Evolutionary conservation across 495 filamentous ascomycete species (phyloP).

Genomic region (Talaromyces nanjingensis): DNA sequence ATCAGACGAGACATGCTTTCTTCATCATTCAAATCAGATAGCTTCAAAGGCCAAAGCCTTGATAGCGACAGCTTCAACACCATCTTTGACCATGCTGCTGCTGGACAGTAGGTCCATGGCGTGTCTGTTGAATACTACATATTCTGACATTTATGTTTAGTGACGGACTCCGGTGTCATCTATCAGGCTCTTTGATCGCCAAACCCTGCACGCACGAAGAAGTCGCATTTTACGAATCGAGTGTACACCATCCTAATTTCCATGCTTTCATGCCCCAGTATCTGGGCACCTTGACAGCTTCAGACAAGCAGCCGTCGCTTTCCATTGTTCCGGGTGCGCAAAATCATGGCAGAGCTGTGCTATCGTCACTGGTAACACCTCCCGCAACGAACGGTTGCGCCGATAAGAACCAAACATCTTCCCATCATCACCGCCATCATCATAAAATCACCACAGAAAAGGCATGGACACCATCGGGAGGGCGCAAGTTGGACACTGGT

Average conservation of each 20-base stretch:
- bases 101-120: constrained; percentile 75
- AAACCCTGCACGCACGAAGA: constrained; percentile 89
- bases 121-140: not conserved
- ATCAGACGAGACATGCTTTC: constrained; percentile 23
- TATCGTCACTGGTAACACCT: constrained; percentile 29
- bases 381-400: constrained; percentile 13
- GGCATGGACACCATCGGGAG: constrained; percentile 42
- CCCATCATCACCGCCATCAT: not conserved
- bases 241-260: constrained; percentile 60
- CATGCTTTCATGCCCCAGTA: constrained; percentile 76
- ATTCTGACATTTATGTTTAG: constrained; percentile 33
- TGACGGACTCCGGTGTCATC: constrained; percentile 84
- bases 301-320: constrained; percentile 44
- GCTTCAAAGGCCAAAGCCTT: constrained; percentile 29
- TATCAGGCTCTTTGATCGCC: constrained; percentile 78
- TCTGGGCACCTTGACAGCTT: constrained; percentile 64
- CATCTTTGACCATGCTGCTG: constrained; percentile 70
- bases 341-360: constrained; percentile 30
- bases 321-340: constrained; percentile 33
- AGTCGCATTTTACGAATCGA: constrained; percentile 86
- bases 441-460: constrained; percentile 13
- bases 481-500: constrained; percentile 61
- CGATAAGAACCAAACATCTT: constrained; percentile 6
- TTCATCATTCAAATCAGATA: constrained; percentile 28
- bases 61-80: constrained; percentile 53